Evolutionary conservation across 2,329 filamentous ascomycete genomes (phyloP).

Genomic region (Xylariaceae sp.): DNA sequence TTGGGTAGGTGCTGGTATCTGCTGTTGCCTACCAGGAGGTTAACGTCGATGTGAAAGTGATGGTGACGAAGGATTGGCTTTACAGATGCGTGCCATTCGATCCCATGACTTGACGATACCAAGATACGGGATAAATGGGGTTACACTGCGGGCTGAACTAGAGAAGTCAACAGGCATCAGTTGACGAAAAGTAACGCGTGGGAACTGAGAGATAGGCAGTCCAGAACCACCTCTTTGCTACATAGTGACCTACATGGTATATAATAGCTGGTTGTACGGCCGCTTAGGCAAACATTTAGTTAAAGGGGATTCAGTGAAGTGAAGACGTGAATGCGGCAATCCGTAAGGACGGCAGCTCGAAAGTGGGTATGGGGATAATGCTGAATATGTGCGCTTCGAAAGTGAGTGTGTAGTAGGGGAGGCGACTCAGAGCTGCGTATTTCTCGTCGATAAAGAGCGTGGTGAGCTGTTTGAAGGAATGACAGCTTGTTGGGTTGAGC

Average conservation of each 20-base stretch:
- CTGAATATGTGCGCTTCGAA: conserved; percentile 35
- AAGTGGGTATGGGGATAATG: conserved; percentile 30
- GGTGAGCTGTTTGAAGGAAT: conserved; percentile 39
- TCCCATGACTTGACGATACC: conserved; percentile 43
- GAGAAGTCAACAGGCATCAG: conserved; percentile 34
- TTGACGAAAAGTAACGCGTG: conserved; percentile 31
- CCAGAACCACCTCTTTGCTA: conserved; percentile 29
- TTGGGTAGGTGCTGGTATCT: conserved; percentile 47
- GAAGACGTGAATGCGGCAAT: conserved; percentile 18
- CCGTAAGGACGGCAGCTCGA: conserved; percentile 34
- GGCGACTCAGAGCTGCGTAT: conserved; percentile 24
- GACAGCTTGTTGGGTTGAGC: conserved; percentile 39
- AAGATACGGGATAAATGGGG: conserved; percentile 32
- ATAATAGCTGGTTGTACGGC: conserved; percentile 33
- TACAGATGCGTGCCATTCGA: conserved; percentile 42
- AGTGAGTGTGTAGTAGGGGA: conserved; percentile 32
- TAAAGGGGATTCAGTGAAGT: conserved; percentile 24
- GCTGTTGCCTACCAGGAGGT: conserved; percentile 41
- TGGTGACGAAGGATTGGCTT: conserved; percentile 29
- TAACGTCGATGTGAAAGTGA: conserved; percentile 30
- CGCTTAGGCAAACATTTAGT: conserved; percentile 26
- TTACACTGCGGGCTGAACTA: conserved; percentile 37
- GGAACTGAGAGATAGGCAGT: conserved; percentile 23
- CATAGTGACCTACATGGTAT: conserved; percentile 37
- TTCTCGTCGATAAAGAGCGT: conserved; percentile 34